phyloP scores from a whole-genome alignment of 2,329 filamentous ascomycete genomes.

The Colletotrichum cuscutae region DNA sequence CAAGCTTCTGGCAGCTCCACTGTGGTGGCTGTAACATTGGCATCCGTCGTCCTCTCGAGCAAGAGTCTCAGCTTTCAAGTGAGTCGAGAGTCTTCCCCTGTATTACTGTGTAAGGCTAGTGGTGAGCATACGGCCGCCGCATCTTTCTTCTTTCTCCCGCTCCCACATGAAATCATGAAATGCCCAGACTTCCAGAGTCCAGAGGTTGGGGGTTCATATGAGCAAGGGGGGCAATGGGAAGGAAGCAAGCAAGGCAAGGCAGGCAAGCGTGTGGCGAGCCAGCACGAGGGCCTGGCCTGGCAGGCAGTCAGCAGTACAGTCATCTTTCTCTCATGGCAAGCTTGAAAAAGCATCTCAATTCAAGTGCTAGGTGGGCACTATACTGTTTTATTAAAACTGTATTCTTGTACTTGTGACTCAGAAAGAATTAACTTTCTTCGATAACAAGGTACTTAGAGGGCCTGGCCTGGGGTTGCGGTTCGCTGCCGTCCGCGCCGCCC shows the following conservation, averaged over 20 bases:
- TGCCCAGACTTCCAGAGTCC: neutral
- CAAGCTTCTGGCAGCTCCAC: conserved; percentile 25
- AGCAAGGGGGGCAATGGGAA: neutral
- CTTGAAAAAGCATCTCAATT: too few species aligned
- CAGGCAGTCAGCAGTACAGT: too few species aligned
- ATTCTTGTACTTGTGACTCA: too few species aligned
- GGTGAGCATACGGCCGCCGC: neutral
- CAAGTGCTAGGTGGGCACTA: too few species aligned
- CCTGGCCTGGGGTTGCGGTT: neutral
- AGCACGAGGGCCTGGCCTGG: conserved; percentile 1
- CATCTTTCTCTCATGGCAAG: too few species aligned
- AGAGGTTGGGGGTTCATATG: neutral
- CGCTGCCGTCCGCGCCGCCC: neutral
- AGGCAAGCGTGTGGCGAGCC: neutral
- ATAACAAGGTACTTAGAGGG: too few species aligned
- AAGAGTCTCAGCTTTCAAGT: too few species aligned
- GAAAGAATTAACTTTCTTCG: too few species aligned
- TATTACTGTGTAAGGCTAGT: neutral
- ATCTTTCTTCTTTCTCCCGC: neutral
- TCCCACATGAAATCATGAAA: neutral
- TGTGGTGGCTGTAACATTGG: conserved; percentile 19
- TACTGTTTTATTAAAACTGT: too few species aligned
- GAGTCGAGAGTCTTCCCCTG: neutral
- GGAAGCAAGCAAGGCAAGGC: neutral
- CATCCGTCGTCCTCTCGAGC: neutral